Percentiles rank a stretch among this genome's conserved stretches.
phyloP scores from a whole-genome alignment of 352 stramenopile species.

The Thraustochytrium sp. region DNA sequence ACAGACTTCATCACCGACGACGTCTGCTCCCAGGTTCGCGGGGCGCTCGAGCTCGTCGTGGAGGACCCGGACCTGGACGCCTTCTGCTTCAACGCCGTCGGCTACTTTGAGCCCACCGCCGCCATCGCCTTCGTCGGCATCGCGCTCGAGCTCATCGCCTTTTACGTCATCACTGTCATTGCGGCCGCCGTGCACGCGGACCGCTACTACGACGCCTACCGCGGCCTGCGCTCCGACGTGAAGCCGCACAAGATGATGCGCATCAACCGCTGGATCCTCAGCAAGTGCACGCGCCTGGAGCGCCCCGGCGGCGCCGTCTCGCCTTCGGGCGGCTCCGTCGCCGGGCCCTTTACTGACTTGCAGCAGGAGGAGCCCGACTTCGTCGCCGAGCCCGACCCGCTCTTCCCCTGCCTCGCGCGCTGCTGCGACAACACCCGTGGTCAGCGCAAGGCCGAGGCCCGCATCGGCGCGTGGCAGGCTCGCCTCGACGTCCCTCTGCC shows the following conservation, averaged over 20 bases:
- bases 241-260: background rate
- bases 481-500: background rate
- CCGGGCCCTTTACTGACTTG: background rate
- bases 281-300: background rate
- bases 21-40: background rate
- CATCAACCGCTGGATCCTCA: background rate
- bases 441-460: background rate
- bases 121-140: background rate
- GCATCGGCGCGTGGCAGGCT: background rate
- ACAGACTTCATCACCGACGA: slow-evolving; percentile 23
- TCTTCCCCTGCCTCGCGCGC: background rate
- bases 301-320: background rate
- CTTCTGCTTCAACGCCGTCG: background rate
- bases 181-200: background rate
- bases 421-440: background rate
- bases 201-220: slow-evolving; percentile 24
- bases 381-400: background rate
- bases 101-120: background rate
- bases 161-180: slow-evolving; percentile 13
- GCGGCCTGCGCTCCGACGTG: background rate
- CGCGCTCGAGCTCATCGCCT: background rate
- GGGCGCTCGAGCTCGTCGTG: background rate
- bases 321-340: background rate
- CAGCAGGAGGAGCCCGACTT: background rate
- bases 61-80: background rate